Conservation (phyloP, 1,284 basidiomycete genomes). For the Cryptococcus sp. region DNA sequence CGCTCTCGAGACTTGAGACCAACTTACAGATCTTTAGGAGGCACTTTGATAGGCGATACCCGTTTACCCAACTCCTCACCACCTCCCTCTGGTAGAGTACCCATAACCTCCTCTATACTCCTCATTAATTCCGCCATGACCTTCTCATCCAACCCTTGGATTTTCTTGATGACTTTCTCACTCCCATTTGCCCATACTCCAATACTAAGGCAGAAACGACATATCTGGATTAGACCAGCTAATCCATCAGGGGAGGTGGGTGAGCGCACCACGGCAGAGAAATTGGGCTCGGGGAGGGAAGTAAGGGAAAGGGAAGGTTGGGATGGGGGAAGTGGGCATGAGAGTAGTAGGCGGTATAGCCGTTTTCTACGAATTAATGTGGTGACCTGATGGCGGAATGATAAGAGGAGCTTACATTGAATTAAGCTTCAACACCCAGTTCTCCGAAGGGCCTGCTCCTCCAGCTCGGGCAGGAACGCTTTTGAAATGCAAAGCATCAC, state of each 20-base stretch:
- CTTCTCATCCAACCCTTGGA: constrained; percentile 38
- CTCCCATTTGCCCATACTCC: constrained; percentile 41
- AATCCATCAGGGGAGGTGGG: constrained; percentile 28
- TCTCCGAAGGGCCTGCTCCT: constrained; percentile 24
- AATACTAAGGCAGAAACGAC: constrained; percentile 34
- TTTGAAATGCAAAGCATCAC: constrained; percentile 41
- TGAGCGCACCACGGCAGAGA: constrained; percentile 34
- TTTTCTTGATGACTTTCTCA: constrained; percentile 42
- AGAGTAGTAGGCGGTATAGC: constrained; percentile 39
- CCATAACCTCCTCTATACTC: constrained; percentile 42
- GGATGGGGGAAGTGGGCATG: constrained; percentile 36
- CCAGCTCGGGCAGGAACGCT: constrained; percentile 13
- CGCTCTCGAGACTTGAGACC: background rate
- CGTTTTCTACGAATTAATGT: constrained; percentile 43
- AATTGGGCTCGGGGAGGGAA: constrained; percentile 38
- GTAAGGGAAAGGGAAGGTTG: constrained; percentile 34
- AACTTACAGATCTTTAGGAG: constrained; percentile 10
- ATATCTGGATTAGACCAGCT: constrained; percentile 33
- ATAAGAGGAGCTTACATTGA: constrained; percentile 24
- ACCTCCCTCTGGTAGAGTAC: constrained; percentile 31
- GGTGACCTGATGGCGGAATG: too few species aligned
- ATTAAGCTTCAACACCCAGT: constrained; percentile 45
- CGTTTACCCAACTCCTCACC: too few species aligned
- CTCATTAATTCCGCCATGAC: constrained; percentile 45
- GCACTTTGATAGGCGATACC: too few species aligned